Percentiles rank a stretch among this genome's conserved stretches.
Conservation (phyloP, 176 grass and related monocot genomes). For the Rhynchospora breviuscula region DNA sequence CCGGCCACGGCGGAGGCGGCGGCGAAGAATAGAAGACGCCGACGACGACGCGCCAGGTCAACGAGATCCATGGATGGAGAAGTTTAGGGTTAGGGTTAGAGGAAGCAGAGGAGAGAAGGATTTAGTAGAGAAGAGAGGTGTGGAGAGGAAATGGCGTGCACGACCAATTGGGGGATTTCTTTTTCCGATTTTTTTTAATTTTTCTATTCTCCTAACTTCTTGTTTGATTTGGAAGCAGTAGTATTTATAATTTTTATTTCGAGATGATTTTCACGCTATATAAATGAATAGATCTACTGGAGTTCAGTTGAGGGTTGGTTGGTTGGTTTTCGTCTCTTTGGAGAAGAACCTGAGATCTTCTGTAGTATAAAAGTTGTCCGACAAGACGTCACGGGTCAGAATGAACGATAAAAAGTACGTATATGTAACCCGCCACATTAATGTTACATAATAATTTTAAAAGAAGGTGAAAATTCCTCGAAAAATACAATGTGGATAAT, state of each 20-base stretch:
- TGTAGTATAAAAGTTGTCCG: neutral
- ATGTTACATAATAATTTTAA: neutral
- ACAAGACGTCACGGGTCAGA: too few relatives aligned
- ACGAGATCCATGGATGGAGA: conserved; percentile 29
- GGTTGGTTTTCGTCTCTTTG: neutral
- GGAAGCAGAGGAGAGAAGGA: neutral
- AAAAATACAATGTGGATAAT: conserved; percentile 12
- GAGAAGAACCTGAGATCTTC: too few relatives aligned
- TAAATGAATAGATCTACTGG: neutral
- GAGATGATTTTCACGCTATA: neutral
- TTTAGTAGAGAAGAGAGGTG: neutral
- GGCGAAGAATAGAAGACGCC: conserved; percentile 45
- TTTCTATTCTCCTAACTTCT: neutral
- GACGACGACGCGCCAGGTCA: conserved; percentile 41
- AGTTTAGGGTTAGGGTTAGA: conserved; percentile 25
- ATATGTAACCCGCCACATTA: neutral
- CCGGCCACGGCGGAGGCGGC: conserved; percentile 28
- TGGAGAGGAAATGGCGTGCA: conserved; percentile 16
- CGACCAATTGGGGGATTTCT: neutral
- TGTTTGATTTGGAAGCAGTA: neutral
- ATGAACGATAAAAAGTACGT: too few relatives aligned
- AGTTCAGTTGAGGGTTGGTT: neutral
- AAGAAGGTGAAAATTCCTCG: neutral
- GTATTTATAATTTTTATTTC: neutral
- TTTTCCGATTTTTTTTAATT: neutral